Evolutionary conservation across 2,329 filamentous ascomycete genomes (phyloP), one percentile per base, ranked within the genome.

Genomic region (Onygenales sp.): DNA sequence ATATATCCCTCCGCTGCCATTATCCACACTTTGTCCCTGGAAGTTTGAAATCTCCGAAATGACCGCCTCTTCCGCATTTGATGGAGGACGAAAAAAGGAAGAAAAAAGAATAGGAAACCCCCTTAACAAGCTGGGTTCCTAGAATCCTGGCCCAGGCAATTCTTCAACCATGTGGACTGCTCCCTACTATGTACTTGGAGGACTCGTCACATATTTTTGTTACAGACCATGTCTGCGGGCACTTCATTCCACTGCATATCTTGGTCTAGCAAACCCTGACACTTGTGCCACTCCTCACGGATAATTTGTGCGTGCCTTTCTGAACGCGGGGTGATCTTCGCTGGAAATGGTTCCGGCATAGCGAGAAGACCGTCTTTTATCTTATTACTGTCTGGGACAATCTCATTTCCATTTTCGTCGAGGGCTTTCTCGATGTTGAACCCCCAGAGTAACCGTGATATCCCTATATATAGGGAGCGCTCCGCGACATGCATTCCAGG

Each of bases 391-490:
- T 61, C 57, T 9, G 54, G 57, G 21, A 49, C 42, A 11, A 61
- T 54, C 10, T 51, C 42, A n/a, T 54, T 56, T 2, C 56, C 53
- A 14, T 53, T 48, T 2, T 49, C 47, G 47, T 56, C 49, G 31
- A 49, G 37, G 43, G 43, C 43, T 7, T 40, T 51, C 32, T 52
- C 34, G 43, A 63, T 56, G 8, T 59, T 48, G 46, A 67, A 68
- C 1, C 61, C 79, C 80, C 80, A 84, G 0, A 84, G 61, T 0
- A 78, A 64, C 2, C 74, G 70, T 0, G 76, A 69, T 17, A 79
- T 72, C 43, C 69, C 73, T 1, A 77, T 63, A 8, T 70, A 68
- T 0, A 82, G 67, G 0, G 73, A 79, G 0, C 77, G 72, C 42
- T 77, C 73, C 0, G 76, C 77, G 0, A 82, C 70, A 50, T 82